Percentiles rank a stretch among this genome's conserved stretches.
Conservation (phyloP, 768 basidiomycete genomes). For the Leucocoprinus leucothites region DNA sequence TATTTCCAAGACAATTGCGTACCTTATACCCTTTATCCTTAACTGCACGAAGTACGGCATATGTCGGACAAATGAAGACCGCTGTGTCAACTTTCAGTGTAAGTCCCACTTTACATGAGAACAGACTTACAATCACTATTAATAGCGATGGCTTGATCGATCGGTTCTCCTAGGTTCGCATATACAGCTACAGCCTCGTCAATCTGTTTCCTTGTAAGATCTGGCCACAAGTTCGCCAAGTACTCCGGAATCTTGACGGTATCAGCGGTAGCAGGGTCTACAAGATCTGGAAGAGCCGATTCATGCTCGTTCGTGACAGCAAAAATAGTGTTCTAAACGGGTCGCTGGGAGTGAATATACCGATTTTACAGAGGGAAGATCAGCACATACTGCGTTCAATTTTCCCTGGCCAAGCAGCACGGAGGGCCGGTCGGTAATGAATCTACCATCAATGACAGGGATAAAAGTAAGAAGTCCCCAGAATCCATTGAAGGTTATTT, state of each 20-base stretch:
- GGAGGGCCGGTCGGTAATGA: constrained; percentile 40
- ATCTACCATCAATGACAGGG: constrained; percentile 46
- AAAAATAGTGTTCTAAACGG: too few relatives aligned
- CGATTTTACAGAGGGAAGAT: not conserved
- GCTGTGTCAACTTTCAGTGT: not conserved
- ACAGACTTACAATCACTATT: not conserved
- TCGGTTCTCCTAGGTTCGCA: not conserved
- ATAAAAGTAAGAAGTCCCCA: constrained; percentile 36
- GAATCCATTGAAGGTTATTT: constrained; percentile 29
- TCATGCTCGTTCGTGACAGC: too few relatives aligned
- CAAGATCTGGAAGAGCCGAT: not conserved
- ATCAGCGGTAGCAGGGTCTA: not conserved
- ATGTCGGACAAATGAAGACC: not conserved
- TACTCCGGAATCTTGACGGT: not conserved
- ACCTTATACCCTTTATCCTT: not conserved
- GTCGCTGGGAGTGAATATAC: too few relatives aligned
- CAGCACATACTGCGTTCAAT: constrained; percentile 24
- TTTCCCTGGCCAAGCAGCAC: constrained; percentile 30
- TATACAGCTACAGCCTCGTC: not conserved
- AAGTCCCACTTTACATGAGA: not conserved
- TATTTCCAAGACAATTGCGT: too few relatives aligned
- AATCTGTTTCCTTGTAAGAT: not conserved
- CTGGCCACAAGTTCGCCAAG: not conserved
- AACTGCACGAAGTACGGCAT: not conserved
- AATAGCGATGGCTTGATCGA: not conserved